Base-by-base conservation (phyloP, 2,329 filamentous ascomycete species). In the Fusarium globosum region DNA sequence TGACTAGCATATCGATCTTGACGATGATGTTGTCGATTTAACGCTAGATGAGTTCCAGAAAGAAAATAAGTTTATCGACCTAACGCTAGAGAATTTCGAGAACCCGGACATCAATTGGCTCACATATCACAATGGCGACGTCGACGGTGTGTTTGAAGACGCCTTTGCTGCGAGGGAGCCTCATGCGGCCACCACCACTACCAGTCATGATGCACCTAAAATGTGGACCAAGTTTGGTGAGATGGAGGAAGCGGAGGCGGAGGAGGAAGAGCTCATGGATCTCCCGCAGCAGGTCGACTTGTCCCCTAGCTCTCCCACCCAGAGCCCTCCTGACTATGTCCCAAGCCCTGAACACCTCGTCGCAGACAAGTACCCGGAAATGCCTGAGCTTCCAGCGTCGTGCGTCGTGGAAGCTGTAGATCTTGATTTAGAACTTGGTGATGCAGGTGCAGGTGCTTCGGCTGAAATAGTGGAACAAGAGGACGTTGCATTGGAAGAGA, bases 141-240 rank as follows among this genome's bases (percentile, higher is more conserved):
- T 75, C 6, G 67, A 73, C 26, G 45, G 61, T 41, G 48, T 69
- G 7, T 66, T 75, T 35, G 49, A 61, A 41, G 51, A 61, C 16
- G 21, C 60, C 4, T 73, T 69, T 61, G 36, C 56, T 62, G 36
- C 60, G 46, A 30, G 51, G 48, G 65, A 65, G 51, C 53, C 59
- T 30, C 16, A 39, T 23, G 8, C n/a, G 11, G 35, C 49, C 3
- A 48, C 28, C 13, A 26, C 38, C 15, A 36, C 41, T 35, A 30
- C 30, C 26, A 48, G 26, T 20, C 57, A 69, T 51, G 55, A 61
- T 23, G 26, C 61, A 20, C 55, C 55, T 67, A 52, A 55, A 23
- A 52, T 68, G 45, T 74, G 72, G 72, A 74, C 72, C 45, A 75
- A 75, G 39, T 70, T 73, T 56, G 61, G 72, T 18, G 65, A 75